Percentiles rank a stretch among this genome's conserved stretches.
Evolutionary conservation across 202 grass and related monocot species (phyloP).

Genomic region (Zizania palustris): DNA sequence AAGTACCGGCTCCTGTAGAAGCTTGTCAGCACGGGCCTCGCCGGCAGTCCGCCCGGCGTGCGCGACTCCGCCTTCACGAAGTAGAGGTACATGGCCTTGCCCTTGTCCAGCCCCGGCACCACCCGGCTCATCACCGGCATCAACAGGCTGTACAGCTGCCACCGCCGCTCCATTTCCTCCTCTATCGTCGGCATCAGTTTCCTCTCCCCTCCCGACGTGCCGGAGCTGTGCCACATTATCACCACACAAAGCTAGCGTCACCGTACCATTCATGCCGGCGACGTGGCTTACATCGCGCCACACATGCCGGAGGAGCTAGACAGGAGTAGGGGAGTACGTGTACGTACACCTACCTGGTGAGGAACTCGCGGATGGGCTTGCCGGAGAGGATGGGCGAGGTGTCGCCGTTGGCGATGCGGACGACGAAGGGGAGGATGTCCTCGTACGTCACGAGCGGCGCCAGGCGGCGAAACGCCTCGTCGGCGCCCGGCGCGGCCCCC

Average conservation of each 20-base stretch:
- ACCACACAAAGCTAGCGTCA: neutral
- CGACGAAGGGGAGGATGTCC: conserved; percentile 70
- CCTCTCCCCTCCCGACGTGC: conserved; percentile 86
- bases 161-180: conserved; percentile 82
- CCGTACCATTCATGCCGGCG: neutral
- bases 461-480: conserved; percentile 53
- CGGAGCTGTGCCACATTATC: conserved; percentile 49
- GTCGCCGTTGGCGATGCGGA: conserved; percentile 86
- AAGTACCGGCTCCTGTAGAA: conserved; percentile 94
- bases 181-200: conserved; percentile 90
- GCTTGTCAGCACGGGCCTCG: conserved; percentile 88
- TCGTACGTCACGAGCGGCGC: conserved; percentile 83
- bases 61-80: conserved; percentile 85
- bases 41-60: conserved; percentile 71
- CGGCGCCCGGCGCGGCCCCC: conserved; percentile 34
- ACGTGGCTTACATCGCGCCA: neutral
- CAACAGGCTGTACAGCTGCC: conserved; percentile 64
- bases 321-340: no score
- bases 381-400: conserved; percentile 71
- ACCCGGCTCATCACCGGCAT: conserved; percentile 88
- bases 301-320: no score
- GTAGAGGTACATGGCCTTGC: conserved; percentile 97
- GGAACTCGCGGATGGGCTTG: conserved; percentile 78
- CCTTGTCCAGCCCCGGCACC: conserved; percentile 73
- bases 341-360: conserved; percentile 63